Base-by-base conservation (phyloP, 2,329 filamentous ascomycete species). In the Curvularia lunata region DNA sequence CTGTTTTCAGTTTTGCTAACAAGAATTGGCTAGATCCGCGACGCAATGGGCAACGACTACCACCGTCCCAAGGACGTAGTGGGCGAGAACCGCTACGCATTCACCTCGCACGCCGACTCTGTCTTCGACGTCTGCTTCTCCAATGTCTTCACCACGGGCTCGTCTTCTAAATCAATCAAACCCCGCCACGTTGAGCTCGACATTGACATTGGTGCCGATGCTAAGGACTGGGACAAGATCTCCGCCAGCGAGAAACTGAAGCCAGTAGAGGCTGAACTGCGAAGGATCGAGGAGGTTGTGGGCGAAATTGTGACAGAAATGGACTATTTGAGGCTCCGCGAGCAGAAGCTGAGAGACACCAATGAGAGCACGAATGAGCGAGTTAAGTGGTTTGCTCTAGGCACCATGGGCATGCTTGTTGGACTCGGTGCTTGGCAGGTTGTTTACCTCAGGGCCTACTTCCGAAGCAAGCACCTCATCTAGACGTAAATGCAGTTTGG, bases 281-380 rank as follows among this genome's bases (percentile, higher is more conserved):
- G 93, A 72, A 88, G 92, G 68, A 91, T 98, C 73, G 92, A 97
- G 78, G 95, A 97, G 81, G 85, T 94, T 75, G 90, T 96, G 38
- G 84, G 83, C 65, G 94, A 98, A 81, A 88, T 98, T 64, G 94
- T 97, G 48, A 80, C 80, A 63, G 94, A 98, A 84, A 96, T 99
- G 94, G 94, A 98, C 65, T 99, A 98, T 81, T 86, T 99, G 70
- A 87, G 95, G 66, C 72, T 79, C 38, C 87, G 95, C 70, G 95
- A 99, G 84, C 92, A 97, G 86, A 96, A 92, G 83, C 85, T 99
- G 70, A 86, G 95, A 77, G 94, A 99, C 81, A 99, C 95, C 69
- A 99, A 99, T 80, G 95, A 99, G 88, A 98, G 94, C 84, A 99
- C 95, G 66, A 99, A 99, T 81, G 95, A 91, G 81, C 87, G 95